Evolutionary conservation across 257 asterid genomes (phyloP).

Genomic region (Solanum tacnaense): DNA sequence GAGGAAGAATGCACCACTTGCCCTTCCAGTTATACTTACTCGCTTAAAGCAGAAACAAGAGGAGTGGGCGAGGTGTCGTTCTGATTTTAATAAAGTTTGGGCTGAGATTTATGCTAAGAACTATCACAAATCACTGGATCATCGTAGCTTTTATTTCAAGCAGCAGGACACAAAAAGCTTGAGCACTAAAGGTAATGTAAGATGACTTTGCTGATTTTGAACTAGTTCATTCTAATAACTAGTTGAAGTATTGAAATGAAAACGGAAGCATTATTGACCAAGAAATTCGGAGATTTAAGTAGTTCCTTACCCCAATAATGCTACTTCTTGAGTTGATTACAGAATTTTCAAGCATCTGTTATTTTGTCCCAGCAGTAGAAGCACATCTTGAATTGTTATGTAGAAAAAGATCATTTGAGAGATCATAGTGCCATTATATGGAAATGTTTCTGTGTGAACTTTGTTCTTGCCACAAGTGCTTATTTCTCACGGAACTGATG

Average conservation of each 20-base stretch:
- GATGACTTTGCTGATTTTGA: constrained; percentile 8
- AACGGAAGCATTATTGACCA: neutral
- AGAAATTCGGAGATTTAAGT: neutral
- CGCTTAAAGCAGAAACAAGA: constrained; percentile 95
- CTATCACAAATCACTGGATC: constrained; percentile 94
- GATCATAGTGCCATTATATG: neutral
- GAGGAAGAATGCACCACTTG: constrained; percentile 68
- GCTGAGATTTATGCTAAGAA: constrained; percentile 85
- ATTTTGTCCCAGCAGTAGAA: neutral
- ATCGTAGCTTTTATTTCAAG: constrained; percentile 90
- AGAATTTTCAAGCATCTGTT: neutral
- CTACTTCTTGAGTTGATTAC: neutral
- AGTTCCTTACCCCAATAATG: neutral
- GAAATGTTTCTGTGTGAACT: neutral
- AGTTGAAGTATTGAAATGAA: neutral
- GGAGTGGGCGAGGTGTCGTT: constrained; percentile 93
- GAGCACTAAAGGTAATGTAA: constrained; percentile 76
- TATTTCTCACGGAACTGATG: neutral
- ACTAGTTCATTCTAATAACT: constrained; percentile 9
- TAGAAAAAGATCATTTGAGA: neutral
- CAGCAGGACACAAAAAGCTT: constrained; percentile 93
- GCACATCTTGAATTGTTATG: neutral
- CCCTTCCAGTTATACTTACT: constrained; percentile 78
- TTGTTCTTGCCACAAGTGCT: neutral
- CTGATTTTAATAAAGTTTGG: constrained; percentile 94